These are phyloP conservation scores for Blepharisma stoltei DNA, from an alignment of 73 alveolate species.

Conservation along the genomic window DNA sequence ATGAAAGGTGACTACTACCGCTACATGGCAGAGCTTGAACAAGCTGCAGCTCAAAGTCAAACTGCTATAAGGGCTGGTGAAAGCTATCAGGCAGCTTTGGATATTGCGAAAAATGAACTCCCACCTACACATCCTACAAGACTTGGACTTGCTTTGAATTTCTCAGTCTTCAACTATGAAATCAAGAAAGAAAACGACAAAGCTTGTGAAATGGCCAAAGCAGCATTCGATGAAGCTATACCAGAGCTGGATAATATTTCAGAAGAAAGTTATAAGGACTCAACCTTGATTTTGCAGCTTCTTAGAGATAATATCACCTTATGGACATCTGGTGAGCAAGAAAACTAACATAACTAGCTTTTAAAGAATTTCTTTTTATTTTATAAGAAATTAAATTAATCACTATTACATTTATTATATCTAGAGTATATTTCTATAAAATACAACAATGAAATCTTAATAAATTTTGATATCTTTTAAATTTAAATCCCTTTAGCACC, in stretches of 20 bases:
- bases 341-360: too few relatives aligned
- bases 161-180: slow-evolving; percentile 49
- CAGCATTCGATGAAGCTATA: slow-evolving; percentile 51
- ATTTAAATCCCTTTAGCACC: too few relatives aligned
- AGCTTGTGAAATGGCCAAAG: slow-evolving; percentile 49
- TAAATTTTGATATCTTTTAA: too few relatives aligned
- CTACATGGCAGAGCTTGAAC: slow-evolving; percentile 48
- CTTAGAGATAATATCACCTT: slow-evolving; percentile 47
- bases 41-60: slow-evolving; percentile 30
- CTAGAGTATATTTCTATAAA: too few relatives aligned
- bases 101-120: slow-evolving; percentile 30
- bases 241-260: slow-evolving; percentile 41
- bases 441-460: too few relatives aligned
- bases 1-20: slow-evolving; percentile 58
- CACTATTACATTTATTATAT: too few relatives aligned
- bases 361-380: too few relatives aligned
- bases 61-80: slow-evolving; percentile 35
- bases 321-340: slow-evolving; percentile 29
- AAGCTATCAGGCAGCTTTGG: slow-evolving; percentile 42
- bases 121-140: slow-evolving; percentile 42
- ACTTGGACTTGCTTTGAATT: slow-evolving; percentile 49
- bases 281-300: slow-evolving; percentile 39
- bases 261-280: slow-evolving; percentile 53
- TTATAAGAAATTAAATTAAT: too few relatives aligned
- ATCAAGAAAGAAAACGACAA: slow-evolving; percentile 43